A percentile compares a stretch with the other conserved stretches of the same genome.
Conservation (phyloP, 139 green algal species). For the Spirogloea muscicola region DNA sequence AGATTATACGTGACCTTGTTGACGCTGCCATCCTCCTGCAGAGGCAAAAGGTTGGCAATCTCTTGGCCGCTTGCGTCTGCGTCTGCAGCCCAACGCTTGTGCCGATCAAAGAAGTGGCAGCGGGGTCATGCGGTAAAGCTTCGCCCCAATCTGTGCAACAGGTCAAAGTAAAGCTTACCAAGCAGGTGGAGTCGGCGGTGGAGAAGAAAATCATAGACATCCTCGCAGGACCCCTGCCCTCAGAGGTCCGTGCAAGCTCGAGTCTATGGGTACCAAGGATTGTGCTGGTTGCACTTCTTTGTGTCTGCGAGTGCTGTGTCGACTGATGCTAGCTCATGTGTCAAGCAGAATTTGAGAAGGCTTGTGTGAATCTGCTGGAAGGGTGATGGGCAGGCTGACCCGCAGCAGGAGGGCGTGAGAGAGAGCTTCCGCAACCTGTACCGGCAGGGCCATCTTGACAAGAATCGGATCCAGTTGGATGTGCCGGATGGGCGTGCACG, state of each 20-base stretch:
- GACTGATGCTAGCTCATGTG: background rate
- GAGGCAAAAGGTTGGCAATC: slow-evolving; percentile 31
- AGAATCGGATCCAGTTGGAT: slow-evolving; percentile 65
- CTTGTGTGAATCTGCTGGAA: background rate
- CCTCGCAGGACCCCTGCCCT: slow-evolving; percentile 57
- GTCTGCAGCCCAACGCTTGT: too few species aligned
- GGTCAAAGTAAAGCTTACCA: slow-evolving; percentile 24
- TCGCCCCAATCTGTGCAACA: too few species aligned
- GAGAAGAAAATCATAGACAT: slow-evolving; percentile 64
- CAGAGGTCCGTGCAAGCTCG: too few species aligned
- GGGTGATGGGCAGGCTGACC: background rate
- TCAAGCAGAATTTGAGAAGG: background rate
- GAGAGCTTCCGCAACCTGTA: slow-evolving; percentile 56
- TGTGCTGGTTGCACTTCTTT: too few species aligned
- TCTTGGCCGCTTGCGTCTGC: background rate
- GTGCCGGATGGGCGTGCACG: slow-evolving; percentile 50
- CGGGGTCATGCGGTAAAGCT: slow-evolving; percentile 13
- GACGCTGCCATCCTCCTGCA: slow-evolving; percentile 76
- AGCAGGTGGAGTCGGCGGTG: slow-evolving; percentile 51
- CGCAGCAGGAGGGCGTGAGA: background rate
- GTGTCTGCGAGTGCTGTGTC: too few species aligned
- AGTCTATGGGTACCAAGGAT: too few species aligned
- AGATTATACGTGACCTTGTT: slow-evolving; percentile 91
- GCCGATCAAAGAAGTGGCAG: too few species aligned
- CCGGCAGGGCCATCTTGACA: slow-evolving; percentile 63